These are phyloP conservation scores for Barbatosphaeria neglecta DNA, from an alignment of 495 filamentous ascomycete genomes.

Conservation along the genomic window DNA sequence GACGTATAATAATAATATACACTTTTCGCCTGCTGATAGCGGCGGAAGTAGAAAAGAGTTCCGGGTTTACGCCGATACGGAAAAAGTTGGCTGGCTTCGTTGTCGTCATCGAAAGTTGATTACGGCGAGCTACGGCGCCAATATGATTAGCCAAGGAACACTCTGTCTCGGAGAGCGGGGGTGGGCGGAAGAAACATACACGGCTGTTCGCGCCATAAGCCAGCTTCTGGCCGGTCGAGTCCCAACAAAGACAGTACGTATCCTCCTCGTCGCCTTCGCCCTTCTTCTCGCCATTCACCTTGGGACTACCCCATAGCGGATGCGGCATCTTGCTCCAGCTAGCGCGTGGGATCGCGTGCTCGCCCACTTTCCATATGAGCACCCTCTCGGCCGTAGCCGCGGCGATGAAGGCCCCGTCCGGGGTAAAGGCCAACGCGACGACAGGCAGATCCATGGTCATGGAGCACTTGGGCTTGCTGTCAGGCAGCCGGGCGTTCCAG, in stretches of 20 bases:
- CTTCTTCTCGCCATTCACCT: conserved; percentile 14
- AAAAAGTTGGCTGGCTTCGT: background rate
- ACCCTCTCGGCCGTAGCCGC: conserved; percentile 54
- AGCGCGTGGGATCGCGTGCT: conserved; percentile 51
- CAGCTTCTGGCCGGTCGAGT: conserved; percentile 61
- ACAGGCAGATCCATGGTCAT: conserved; percentile 49
- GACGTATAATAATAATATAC: no score
- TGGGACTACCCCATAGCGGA: conserved; percentile 38
- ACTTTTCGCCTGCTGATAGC: no score
- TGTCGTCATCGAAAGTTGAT: conserved; percentile 29
- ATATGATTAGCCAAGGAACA: conserved; percentile 6
- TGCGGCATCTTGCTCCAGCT: conserved; percentile 43
- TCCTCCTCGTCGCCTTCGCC: conserved; percentile 35
- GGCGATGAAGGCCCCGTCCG: conserved; percentile 60
- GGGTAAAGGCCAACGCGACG: conserved; percentile 54
- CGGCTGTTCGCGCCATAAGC: conserved; percentile 59
- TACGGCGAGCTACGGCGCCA: conserved; percentile 33
- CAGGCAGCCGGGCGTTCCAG: conserved; percentile 50
- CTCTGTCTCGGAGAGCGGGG: background rate
- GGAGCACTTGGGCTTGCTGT: conserved; percentile 43
- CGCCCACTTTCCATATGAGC: conserved; percentile 62
- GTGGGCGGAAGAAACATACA: conserved; percentile 32
- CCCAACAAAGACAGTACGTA: conserved; percentile 58
- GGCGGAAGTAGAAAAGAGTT: no score
- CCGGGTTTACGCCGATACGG: background rate